Evolutionary conservation across 2,329 filamentous ascomycete species (phyloP), one percentile per base, ranked within the genome.

Genomic region (Aspergillus carbonarius): DNA sequence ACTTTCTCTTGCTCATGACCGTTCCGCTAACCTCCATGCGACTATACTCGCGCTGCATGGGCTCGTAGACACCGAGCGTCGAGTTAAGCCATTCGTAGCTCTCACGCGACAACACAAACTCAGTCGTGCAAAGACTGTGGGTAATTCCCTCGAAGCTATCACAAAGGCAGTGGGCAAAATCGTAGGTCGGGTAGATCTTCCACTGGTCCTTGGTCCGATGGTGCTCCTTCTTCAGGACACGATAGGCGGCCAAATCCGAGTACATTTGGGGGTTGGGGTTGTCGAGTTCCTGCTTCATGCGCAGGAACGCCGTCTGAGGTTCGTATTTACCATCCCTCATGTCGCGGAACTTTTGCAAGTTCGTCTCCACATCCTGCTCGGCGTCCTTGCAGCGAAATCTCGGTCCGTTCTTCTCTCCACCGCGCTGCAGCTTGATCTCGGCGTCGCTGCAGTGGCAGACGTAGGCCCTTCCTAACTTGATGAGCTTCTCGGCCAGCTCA

Each of bases 141-240:
- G 93, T 93, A 69, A 98, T 96, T 17, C 85, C 85, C 75, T 99
- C 95, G 64, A 96, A 91, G 66, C 90, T 93, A 82, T 98, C 95
- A 68, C 91, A 93, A 20, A 97, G 81, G 74, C 91, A 96, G 79
- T 72, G 70, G 2, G 71, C 66, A 34, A 74, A 70, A 74, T 96
- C 93, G 70, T 97, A 97, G 0, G 93, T 96, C 0, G 95, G 95
- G 73, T 96, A 97, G 63, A 97, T 96, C 75, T 87, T 89, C 92
- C 93, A 98, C 71, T 89, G 87, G 63, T 85, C 81, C 30, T 90
- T 91, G 0, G 93, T 96, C 35, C 91, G 85, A 75, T 60, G 58
- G 35, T 62, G 60, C 40, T 62, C 58, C 66, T 71, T 70, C 57
- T 90, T 87, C 68, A 92, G 83, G 56, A 98, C 88, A 60, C 93